Evolutionary conservation across 179 eudicot genomes (phyloP).

Genomic region (Actinidia chinensis): DNA sequence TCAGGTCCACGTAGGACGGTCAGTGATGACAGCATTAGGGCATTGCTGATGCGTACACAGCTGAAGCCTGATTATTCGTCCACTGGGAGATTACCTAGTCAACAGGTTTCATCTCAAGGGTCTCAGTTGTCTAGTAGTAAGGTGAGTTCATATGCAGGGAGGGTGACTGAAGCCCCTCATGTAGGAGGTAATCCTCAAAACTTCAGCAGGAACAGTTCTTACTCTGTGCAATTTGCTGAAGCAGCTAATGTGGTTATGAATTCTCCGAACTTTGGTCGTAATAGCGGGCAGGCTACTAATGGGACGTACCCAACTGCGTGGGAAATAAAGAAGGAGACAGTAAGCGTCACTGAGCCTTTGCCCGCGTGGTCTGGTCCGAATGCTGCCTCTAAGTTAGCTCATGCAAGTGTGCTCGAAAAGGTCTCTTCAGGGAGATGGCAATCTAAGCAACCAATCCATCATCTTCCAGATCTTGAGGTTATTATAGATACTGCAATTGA

Average conservation of each 20-base stretch:
- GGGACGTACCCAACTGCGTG: constrained; percentile 64
- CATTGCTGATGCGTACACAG: constrained; percentile 40
- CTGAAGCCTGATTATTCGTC: constrained; percentile 34
- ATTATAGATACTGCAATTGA: constrained; percentile 51
- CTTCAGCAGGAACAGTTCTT: constrained; percentile 32
- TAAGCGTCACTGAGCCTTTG: constrained; percentile 33
- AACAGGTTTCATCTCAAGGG: constrained; percentile 28
- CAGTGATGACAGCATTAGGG: constrained; percentile 56
- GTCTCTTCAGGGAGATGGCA: constrained; percentile 95
- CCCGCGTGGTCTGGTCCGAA: constrained; percentile 53
- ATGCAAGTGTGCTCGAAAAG: constrained; percentile 91
- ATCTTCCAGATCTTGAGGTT: constrained; percentile 62
- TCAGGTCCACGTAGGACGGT: constrained; percentile 63
- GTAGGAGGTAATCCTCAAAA: constrained; percentile 25
- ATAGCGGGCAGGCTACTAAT: constrained; percentile 30
- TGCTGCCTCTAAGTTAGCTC: constrained; percentile 70
- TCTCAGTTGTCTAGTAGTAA: constrained; percentile 34
- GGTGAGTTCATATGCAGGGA: constrained; percentile 50
- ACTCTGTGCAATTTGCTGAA: constrained; percentile 39
- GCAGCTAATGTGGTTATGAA: constrained; percentile 35
- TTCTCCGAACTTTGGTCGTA: constrained; percentile 29
- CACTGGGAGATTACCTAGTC: constrained; percentile 32
- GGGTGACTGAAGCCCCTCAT: constrained; percentile 45
- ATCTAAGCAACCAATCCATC: constrained; percentile 51
- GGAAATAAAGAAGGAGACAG: constrained; percentile 60